Percentiles rank a stretch among this genome's conserved stretches.
These are phyloP conservation scores for Trichoderma reesei DNA, from an alignment of 495 filamentous ascomycete genomes.

Conservation along the genomic window DNA sequence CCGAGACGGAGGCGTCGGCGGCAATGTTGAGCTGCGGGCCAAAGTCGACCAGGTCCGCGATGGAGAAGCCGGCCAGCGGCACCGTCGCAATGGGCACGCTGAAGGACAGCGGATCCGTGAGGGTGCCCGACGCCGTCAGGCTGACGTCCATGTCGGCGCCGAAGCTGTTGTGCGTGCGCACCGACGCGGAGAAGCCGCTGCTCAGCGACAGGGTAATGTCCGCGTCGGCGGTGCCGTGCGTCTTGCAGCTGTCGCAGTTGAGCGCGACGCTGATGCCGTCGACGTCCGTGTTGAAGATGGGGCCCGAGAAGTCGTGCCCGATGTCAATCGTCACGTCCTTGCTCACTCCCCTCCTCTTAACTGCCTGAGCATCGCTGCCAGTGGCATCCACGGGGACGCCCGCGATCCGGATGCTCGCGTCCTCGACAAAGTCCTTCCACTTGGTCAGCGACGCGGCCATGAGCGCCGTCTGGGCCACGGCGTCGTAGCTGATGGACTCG, in stretches of 20 bases:
- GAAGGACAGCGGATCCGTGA: background rate
- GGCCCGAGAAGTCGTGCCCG: conserved; percentile 9
- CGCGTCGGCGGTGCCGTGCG: background rate
- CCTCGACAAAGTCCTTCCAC: background rate
- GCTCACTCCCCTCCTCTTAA: no score
- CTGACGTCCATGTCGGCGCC: background rate
- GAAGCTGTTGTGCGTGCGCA: background rate
- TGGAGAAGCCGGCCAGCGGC: background rate
- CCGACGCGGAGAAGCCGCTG: background rate
- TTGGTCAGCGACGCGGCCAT: background rate
- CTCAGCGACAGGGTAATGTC: conserved; percentile 6
- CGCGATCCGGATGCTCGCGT: background rate
- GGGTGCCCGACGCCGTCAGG: background rate
- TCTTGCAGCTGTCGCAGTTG: conserved; percentile 5
- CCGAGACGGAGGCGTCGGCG: background rate
- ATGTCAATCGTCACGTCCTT: background rate
- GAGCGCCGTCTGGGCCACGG: background rate
- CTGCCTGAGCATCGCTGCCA: no score
- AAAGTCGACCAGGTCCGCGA: conserved; percentile 5
- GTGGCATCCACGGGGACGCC: background rate
- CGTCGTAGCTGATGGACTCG: background rate
- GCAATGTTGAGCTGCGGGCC: background rate
- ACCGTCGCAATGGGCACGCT: background rate
- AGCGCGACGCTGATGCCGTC: conserved; percentile 10
- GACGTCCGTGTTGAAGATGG: conserved; percentile 8